Base-by-base conservation (phyloP, 2,329 filamentous ascomycete genomes). In the Aspergillus japonicus region DNA sequence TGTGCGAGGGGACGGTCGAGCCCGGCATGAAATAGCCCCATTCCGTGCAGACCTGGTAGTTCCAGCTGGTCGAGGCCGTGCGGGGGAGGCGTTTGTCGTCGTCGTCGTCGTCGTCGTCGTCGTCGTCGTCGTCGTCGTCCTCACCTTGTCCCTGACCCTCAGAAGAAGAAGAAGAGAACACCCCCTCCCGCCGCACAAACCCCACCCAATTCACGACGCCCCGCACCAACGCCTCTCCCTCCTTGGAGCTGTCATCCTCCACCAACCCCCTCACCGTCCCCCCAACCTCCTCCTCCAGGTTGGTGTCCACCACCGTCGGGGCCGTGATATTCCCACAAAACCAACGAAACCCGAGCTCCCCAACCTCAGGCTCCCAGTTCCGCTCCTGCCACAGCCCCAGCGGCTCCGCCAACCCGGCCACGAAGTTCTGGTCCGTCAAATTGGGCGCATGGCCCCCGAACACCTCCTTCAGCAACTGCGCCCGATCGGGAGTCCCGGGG, bases 21-120 rank as follows among this genome's bases (percentile, higher is more conserved):
- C 91, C 91, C 0, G 89, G 91, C 64, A 88, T 84, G 53, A 93
- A 85, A 75, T 86, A 95, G 10, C 91, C 91, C 90, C 90, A 95
- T 82, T 82, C 74, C 0, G 78, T 80, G 70, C 82, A 83, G 58
- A 82, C 82, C 68, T 86, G 85, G 66, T 87, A 88, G 19, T 77
- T 73, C 86, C 86, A 88, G 57, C 76, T 71, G 26, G 80, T 74
- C 77, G 63, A 5, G 60, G 47, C 10, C 16, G 51, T 8, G 44
- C 35, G 31, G 23, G 26, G 16, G 42, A n/a, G 1, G 33, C 35
- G 7, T 39, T 42, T 2, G 24, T 19, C 11, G 23, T 48, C n/a
- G 16, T 6, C 14, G 4, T 42, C 39, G 16, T 42, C 39, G n/a
- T n/a, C n/a, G n/a, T n/a, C n/a, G n/a, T n/a, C n/a, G n/a, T n/a